Conservation (phyloP, 805 yeast genomes). For the Metschnikowia noctiluminum region DNA sequence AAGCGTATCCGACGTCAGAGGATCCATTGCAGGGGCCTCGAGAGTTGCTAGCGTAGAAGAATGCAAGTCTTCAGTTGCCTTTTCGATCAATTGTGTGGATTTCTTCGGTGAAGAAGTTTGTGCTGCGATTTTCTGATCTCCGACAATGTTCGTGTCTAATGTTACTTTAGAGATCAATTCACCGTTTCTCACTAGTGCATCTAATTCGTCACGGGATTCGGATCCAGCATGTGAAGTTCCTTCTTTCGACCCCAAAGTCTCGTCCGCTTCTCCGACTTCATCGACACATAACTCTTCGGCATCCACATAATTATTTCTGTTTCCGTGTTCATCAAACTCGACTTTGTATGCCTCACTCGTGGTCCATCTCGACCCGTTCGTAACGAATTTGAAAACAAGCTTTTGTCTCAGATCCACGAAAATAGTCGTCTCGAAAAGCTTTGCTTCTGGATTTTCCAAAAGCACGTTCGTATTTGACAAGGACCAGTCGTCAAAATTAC, state of each 20-base stretch:
- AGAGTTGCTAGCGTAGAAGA: background rate
- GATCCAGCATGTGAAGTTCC: background rate
- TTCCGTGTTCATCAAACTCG: conserved; percentile 33
- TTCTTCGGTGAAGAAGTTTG: too few relatives aligned
- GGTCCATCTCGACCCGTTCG: conserved; percentile 34
- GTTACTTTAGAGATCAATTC: too few relatives aligned
- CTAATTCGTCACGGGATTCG: too few relatives aligned
- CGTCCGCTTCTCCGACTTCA: conserved; percentile 2
- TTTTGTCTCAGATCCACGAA: conserved; percentile 21
- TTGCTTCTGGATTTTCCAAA: conserved; percentile 9
- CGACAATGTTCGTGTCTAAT: too few relatives aligned
- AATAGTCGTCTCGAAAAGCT: conserved; percentile 21
- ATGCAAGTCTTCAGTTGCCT: too few relatives aligned
- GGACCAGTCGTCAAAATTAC: conserved; percentile 41
- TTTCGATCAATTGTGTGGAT: too few relatives aligned
- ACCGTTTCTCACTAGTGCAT: too few relatives aligned
- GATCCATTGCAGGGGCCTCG: background rate
- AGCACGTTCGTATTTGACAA: conserved; percentile 19
- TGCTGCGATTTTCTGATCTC: too few relatives aligned
- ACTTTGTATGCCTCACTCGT: conserved; percentile 22
- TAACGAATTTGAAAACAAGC: conserved; percentile 36
- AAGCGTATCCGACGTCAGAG: background rate
- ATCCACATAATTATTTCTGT: conserved; percentile 31
- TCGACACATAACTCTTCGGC: conserved; percentile 23
- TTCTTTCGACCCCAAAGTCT: background rate